phyloP scores from a whole-genome alignment of 345 rosid genomes.

The Trapa bicornis region DNA sequence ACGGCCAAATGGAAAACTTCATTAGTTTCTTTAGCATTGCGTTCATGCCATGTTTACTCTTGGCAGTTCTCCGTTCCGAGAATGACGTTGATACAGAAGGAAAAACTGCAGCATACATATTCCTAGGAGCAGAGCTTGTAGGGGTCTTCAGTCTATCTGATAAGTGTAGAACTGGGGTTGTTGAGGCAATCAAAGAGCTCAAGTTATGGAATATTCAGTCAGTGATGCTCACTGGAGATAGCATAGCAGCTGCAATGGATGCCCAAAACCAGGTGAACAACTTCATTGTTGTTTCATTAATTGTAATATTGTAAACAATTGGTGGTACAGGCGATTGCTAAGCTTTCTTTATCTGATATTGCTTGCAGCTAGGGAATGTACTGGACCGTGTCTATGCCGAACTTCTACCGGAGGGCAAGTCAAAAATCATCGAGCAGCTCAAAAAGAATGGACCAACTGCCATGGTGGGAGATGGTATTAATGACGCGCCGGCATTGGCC shows the following conservation, averaged over 20 bases:
- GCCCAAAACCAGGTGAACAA: conserved; percentile 61
- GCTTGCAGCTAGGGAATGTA: conserved; percentile 45
- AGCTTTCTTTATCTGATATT: neutral
- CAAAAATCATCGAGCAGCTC: conserved; percentile 31
- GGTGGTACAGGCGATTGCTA: neutral
- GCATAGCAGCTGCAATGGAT: conserved; percentile 48
- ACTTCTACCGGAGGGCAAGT: conserved; percentile 74
- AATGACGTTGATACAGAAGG: conserved; percentile 28
- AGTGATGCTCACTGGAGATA: conserved; percentile 83
- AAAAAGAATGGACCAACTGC: conserved; percentile 51
- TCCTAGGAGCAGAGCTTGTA: conserved; percentile 20
- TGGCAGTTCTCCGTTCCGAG: conserved; percentile 30
- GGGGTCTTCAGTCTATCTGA: conserved; percentile 73
- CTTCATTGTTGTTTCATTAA: neutral
- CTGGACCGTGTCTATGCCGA: conserved; percentile 56
- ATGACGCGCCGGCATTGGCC: conserved; percentile 94
- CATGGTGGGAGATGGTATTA: conserved; percentile 85
- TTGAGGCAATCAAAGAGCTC: conserved; percentile 48
- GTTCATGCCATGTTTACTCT: neutral
- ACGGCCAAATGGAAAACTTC: neutral
- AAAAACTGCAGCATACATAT: conserved; percentile 53
- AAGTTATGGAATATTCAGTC: conserved; percentile 42
- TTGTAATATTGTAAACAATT: neutral
- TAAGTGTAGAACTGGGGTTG: conserved; percentile 59
- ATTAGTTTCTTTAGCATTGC: neutral